phyloP scores from a whole-genome alignment of 805 yeast species.

The Metschnikowia cubensis region DNA sequence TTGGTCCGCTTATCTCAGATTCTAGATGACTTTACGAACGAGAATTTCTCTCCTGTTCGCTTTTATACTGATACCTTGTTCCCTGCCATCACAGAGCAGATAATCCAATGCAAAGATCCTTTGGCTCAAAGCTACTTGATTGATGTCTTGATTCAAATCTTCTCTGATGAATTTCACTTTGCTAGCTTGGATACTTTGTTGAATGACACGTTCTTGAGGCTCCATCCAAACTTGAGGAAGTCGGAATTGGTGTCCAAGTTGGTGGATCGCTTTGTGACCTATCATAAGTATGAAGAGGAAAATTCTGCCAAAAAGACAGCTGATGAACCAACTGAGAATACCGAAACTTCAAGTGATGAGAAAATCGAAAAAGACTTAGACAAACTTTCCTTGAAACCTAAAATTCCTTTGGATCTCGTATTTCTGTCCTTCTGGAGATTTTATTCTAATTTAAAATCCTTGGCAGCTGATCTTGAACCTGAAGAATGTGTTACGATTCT shows the following conservation, averaged over 20 bases:
- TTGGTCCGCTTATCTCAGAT: constrained; percentile 84
- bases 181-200: constrained; percentile 66
- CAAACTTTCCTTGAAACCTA: constrained; percentile 1
- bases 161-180: constrained; percentile 89
- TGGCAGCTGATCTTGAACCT: constrained; percentile 62
- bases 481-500: constrained; percentile 62
- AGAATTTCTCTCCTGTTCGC: constrained; percentile 27
- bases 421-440: constrained; percentile 68
- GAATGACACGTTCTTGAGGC: constrained; percentile 52
- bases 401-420: constrained; percentile 27
- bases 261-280: constrained; percentile 65
- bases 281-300: constrained; percentile 28
- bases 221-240: constrained; percentile 69
- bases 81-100: constrained; percentile 82
- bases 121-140: constrained; percentile 89
- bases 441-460: constrained; percentile 49
- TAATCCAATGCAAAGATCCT: constrained; percentile 85
- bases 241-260: constrained; percentile 64
- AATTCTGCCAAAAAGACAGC: neutral
- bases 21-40: constrained; percentile 60
- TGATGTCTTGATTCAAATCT: constrained; percentile 89
- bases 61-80: constrained; percentile 52
- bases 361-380: neutral
- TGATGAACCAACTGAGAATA: neutral
- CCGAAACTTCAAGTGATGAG: neutral